Conservation (phyloP, 176 grass and related monocot genomes). For the Avena atlantica region DNA sequence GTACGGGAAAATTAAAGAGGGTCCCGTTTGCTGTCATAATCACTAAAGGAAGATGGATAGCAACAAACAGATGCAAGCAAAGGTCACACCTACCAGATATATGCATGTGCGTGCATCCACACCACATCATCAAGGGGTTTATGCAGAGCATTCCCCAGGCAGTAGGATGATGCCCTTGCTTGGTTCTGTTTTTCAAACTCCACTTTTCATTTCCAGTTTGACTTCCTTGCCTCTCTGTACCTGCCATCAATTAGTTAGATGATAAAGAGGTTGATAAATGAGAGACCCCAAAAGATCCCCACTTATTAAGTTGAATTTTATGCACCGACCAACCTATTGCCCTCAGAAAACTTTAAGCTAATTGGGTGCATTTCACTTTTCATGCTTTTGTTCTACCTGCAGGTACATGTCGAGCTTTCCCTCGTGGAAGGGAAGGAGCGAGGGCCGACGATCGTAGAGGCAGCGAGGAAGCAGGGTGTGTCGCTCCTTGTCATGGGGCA, state of each 20-base stretch:
- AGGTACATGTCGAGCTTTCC: conserved; percentile 65
- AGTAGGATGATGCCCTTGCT: conserved; percentile 30
- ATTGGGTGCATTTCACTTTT: not conserved
- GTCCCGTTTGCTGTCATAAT: conserved; percentile 34
- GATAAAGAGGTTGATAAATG: not conserved
- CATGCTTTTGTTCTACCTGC: not conserved
- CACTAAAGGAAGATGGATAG: conserved; percentile 5
- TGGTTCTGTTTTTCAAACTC: not conserved
- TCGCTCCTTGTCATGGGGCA: conserved; percentile 80
- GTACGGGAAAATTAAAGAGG: not conserved
- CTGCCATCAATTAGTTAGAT: not conserved
- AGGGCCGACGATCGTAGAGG: conserved; percentile 72
- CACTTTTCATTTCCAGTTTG: conserved; percentile 10
- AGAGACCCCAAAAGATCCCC: not conserved
- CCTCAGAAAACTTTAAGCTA: not conserved
- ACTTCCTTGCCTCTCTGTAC: conserved; percentile 11
- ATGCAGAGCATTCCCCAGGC: conserved; percentile 32
- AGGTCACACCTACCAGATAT: conserved; percentile 29
- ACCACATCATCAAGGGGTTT: conserved; percentile 14
- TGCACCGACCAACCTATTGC: not conserved
- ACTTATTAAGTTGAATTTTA: not conserved
- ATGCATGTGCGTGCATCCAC: conserved; percentile 2
- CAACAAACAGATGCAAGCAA: conserved; percentile 33
- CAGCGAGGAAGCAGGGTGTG: conserved; percentile 55
- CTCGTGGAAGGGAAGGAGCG: conserved; percentile 57